Conservation (phyloP, 257 asterid species). For the Forsythia viridissima region DNA sequence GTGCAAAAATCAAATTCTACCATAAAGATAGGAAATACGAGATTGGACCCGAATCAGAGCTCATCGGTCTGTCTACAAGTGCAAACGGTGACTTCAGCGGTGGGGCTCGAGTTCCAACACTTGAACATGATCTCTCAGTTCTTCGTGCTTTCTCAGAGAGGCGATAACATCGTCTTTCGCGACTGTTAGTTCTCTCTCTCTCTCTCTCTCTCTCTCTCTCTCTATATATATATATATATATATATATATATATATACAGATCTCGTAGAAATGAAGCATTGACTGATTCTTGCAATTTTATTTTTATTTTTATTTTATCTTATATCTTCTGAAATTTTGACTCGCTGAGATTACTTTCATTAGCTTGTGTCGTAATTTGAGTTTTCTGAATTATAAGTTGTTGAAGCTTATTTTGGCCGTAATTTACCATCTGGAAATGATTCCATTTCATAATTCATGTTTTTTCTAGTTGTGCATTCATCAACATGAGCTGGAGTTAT, state of each 20-base stretch:
- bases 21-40: no score
- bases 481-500: conserved; percentile 1
- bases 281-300: conserved; percentile 3
- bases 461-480: conserved; percentile 5
- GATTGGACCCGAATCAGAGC: background rate
- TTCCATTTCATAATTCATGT: conserved; percentile 2
- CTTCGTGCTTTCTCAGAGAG: conserved; percentile 97
- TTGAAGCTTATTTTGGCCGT: conserved; percentile 12
- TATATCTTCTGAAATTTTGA: background rate
- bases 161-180: conserved; percentile 96
- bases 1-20: no score
- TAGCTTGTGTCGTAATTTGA: background rate
- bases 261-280: conserved; percentile 3
- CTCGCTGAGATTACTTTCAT: background rate
- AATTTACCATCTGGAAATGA: background rate
- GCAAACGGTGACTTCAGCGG: background rate
- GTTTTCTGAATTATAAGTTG: background rate
- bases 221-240: no score
- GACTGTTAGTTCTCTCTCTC: conserved; percentile 55
- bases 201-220: background rate
- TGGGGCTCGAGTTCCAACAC: background rate
- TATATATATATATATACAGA: no score
- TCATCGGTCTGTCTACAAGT: background rate
- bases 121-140: conserved; percentile 87
- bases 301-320: background rate